Percentiles rank a stretch among this genome's conserved stretches.
phyloP scores from a whole-genome alignment of 2,329 filamentous ascomycete genomes.

The Aspergillus felis region DNA sequence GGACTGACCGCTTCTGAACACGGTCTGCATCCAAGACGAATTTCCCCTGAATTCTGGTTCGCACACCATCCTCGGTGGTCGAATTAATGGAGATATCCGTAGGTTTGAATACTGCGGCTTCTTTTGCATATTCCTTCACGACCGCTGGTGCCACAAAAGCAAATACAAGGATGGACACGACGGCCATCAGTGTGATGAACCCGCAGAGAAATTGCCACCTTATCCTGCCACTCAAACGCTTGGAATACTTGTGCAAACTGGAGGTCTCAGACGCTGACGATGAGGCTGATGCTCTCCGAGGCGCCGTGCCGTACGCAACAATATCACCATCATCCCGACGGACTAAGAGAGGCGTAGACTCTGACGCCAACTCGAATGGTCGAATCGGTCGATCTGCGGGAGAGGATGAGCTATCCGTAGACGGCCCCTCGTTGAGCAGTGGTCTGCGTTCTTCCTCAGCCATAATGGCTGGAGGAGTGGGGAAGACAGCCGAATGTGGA shows the following conservation, averaged over 20 bases:
- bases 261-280: constrained; percentile 19
- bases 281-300: constrained; percentile 13
- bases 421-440: constrained; percentile 25
- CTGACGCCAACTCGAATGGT: constrained; percentile 36
- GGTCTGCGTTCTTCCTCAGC: constrained; percentile 31
- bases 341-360: constrained; percentile 41
- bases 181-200: constrained; percentile 55
- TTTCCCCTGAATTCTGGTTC: constrained; percentile 74
- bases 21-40: constrained; percentile 75
- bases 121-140: constrained; percentile 79
- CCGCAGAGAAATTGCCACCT: constrained; percentile 75
- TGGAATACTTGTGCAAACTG: constrained; percentile 11
- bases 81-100: constrained; percentile 81
- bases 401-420: constrained; percentile 10
- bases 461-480: constrained; percentile 23
- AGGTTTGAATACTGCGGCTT: constrained; percentile 76
- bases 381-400: constrained; percentile 13
- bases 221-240: constrained; percentile 28
- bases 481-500: constrained; percentile 8
- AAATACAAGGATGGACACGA: constrained; percentile 67
- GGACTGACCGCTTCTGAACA: constrained; percentile 66
- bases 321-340: constrained; percentile 29
- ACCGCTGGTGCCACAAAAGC: constrained; percentile 78
- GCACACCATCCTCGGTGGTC: constrained; percentile 73
- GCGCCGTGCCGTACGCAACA: constrained; percentile 27